Conservation (phyloP, 306 rosid species). For the Albizia julibrissin region DNA sequence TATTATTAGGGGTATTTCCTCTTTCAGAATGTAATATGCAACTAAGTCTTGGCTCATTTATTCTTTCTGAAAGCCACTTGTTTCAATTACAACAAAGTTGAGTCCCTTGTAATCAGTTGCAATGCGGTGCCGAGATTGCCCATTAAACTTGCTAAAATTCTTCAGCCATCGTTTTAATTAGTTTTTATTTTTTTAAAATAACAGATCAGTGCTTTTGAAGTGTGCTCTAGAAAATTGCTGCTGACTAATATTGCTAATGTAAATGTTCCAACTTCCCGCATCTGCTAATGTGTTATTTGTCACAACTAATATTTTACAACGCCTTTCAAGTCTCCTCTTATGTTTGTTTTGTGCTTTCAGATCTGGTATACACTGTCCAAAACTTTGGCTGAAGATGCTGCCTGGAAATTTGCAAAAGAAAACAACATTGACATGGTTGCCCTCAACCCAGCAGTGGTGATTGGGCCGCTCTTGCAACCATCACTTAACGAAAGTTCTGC, state of each 20-base stretch:
- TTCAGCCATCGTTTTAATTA: not conserved
- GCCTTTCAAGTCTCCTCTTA: constrained; percentile 4
- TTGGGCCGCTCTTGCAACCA: constrained; percentile 80
- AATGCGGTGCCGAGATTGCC: not conserved
- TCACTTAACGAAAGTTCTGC: constrained; percentile 67
- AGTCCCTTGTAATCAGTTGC: not conserved
- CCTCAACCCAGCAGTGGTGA: constrained; percentile 72
- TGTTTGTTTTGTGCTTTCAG: constrained; percentile 42
- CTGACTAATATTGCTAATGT: not conserved
- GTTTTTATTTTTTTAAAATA: not conserved
- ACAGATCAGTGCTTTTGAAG: not conserved
- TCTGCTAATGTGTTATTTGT: not conserved
- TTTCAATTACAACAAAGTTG: not conserved
- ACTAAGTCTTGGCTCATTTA: not conserved
- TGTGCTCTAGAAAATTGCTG: not conserved
- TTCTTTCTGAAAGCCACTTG: not conserved
- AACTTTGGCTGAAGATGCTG: constrained; percentile 88
- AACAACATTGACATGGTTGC: constrained; percentile 74
- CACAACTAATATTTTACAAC: not conserved
- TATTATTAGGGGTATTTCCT: not conserved
- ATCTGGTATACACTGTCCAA: constrained; percentile 77
- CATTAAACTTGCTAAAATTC: not conserved
- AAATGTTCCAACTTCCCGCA: not conserved
- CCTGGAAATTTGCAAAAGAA: constrained; percentile 77
- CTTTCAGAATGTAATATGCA: not conserved